These are phyloP conservation scores for Cerrena zonata DNA, from an alignment of 1,284 basidiomycete genomes.

Conservation along the genomic window DNA sequence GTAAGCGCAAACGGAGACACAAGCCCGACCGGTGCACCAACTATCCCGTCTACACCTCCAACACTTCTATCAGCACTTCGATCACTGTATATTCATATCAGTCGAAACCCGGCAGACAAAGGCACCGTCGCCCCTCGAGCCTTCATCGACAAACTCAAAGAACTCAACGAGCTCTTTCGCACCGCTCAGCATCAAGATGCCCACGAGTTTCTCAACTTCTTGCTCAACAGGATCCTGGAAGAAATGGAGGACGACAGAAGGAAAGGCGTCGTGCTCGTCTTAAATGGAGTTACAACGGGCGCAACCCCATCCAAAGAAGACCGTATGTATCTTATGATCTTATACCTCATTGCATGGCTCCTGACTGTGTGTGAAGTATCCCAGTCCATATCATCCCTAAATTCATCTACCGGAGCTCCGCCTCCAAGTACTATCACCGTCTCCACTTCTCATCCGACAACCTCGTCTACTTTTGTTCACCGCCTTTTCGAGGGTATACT, in stretches of 20 bases:
- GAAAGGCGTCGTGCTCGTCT: slow-evolving; percentile 18
- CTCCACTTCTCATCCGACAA: slow-evolving; percentile 25
- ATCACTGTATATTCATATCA: slow-evolving; percentile 83
- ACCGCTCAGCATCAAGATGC: slow-evolving; percentile 91
- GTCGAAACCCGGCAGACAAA: slow-evolving; percentile 65
- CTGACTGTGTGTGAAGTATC: slow-evolving; percentile 37
- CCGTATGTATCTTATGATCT: slow-evolving; percentile 1
- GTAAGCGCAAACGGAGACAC: slow-evolving; percentile 20
- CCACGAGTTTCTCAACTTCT: slow-evolving; percentile 93
- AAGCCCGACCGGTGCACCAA: slow-evolving; percentile 16
- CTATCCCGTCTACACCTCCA: slow-evolving; percentile 59
- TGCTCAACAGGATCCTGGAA: slow-evolving; percentile 89
- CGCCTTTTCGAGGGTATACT: slow-evolving; percentile 87
- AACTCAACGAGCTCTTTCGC: slow-evolving; percentile 82
- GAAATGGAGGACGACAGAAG: slow-evolving; percentile 76
- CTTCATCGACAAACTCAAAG: slow-evolving; percentile 85
- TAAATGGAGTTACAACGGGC: background rate
- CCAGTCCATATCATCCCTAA: slow-evolving; percentile 50
- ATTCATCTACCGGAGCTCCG: slow-evolving; percentile 26
- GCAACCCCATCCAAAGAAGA: background rate
- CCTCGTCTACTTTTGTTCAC: slow-evolving; percentile 73
- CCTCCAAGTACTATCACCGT: slow-evolving; percentile 14
- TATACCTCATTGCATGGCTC: slow-evolving; percentile 1
- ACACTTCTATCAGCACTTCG: slow-evolving; percentile 86
- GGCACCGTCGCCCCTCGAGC: slow-evolving; percentile 83